These are phyloP conservation scores for Adenanthera pavonina DNA, from an alignment of 306 rosid species.

Conservation along the genomic window DNA sequence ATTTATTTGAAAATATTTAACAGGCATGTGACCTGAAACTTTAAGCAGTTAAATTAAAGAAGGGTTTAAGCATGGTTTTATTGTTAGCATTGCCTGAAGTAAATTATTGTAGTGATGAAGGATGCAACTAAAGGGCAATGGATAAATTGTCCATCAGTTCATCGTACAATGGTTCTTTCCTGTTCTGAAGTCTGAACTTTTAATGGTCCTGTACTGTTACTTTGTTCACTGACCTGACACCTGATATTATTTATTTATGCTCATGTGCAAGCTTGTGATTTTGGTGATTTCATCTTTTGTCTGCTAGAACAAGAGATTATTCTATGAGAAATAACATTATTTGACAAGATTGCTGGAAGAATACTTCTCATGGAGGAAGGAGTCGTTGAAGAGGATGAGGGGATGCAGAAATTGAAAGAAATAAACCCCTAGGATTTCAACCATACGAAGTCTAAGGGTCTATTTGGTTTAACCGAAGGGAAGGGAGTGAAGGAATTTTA, in stretches of 20 bases:
- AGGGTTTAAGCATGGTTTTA: slow-evolving; percentile 33
- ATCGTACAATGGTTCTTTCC: slow-evolving; percentile 16
- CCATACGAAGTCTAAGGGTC: too few species aligned
- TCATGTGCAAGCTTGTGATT: not conserved
- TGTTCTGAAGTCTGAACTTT: slow-evolving; percentile 31
- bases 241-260: slow-evolving; percentile 16
- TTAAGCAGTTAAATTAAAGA: slow-evolving; percentile 16
- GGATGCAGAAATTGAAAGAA: too few species aligned
- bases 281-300: slow-evolving; percentile 9
- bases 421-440: too few species aligned
- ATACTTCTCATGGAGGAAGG: slow-evolving; percentile 48
- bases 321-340: slow-evolving; percentile 37
- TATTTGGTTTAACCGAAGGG: too few species aligned
- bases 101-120: slow-evolving; percentile 22
- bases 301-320: not conserved
- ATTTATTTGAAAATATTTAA: not conserved
- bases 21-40: slow-evolving; percentile 29
- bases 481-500: too few species aligned
- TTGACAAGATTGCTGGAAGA: slow-evolving; percentile 89
- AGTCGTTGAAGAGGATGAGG: too few species aligned
- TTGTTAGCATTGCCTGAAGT: slow-evolving; percentile 19
- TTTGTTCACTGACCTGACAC: slow-evolving; percentile 6
- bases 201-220: slow-evolving; percentile 8
- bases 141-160: slow-evolving; percentile 17
- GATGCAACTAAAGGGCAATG: not conserved